Percentiles rank a stretch among this genome's conserved stretches.
These are phyloP conservation scores for Panicum miliaceum DNA, from an alignment of 176 grass and related monocot species.

Conservation along the genomic window DNA sequence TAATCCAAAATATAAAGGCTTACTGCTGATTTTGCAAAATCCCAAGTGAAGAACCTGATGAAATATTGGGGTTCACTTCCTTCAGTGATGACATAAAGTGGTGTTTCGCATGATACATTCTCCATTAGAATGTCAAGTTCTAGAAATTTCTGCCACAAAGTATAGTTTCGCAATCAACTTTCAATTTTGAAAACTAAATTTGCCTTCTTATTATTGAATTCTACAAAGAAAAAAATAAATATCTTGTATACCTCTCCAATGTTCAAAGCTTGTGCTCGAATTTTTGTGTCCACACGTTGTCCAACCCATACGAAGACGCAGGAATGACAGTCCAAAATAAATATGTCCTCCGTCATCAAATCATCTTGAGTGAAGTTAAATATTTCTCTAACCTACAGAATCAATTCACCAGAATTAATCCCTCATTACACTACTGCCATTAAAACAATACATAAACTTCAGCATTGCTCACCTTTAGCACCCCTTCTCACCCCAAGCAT, in stretches of 20 bases:
- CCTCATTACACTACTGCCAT: slow-evolving; percentile 8
- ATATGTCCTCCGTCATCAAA: slow-evolving; percentile 97
- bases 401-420: slow-evolving; percentile 40
- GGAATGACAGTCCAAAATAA: slow-evolving; percentile 89
- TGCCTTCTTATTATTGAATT: slow-evolving; percentile 25
- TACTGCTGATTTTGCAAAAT: slow-evolving; percentile 93
- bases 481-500: slow-evolving; percentile 62
- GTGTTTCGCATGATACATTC: slow-evolving; percentile 74
- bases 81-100: slow-evolving; percentile 84
- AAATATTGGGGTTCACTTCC: slow-evolving; percentile 92
- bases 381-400: slow-evolving; percentile 91
- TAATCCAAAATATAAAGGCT: slow-evolving; percentile 43
- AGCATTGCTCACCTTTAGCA: slow-evolving; percentile 75
- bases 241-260: slow-evolving; percentile 75
- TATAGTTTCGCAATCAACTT: background rate
- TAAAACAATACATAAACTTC: slow-evolving; percentile 37
- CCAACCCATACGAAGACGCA: slow-evolving; percentile 88
- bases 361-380: slow-evolving; percentile 99
- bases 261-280: slow-evolving; percentile 76
- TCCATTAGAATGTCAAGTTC: slow-evolving; percentile 95
- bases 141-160: slow-evolving; percentile 80
- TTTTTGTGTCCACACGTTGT: slow-evolving; percentile 78
- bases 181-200: background rate
- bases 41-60: slow-evolving; percentile 96
- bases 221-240: slow-evolving; percentile 31